A percentile compares a stretch with the other conserved stretches of the same genome.
phyloP scores from a whole-genome alignment of 179 eudicot genomes.

The Silene vulgaris region DNA sequence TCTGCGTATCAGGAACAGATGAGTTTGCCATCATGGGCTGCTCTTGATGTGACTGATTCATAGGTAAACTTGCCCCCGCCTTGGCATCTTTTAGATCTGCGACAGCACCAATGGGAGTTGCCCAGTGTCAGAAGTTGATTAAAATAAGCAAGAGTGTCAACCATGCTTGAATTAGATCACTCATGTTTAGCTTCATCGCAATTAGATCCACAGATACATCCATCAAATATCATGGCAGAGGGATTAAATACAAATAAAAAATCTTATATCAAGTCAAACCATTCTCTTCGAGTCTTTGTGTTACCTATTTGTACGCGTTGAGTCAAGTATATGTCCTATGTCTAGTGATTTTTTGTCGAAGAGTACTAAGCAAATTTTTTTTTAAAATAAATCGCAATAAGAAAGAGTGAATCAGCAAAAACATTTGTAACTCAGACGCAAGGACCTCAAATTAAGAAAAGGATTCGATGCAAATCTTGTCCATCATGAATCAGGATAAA shows the following conservation, averaged over 20 bases:
- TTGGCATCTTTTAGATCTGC: conserved; percentile 42
- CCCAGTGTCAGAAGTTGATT: conserved; percentile 13
- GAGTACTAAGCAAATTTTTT: background rate
- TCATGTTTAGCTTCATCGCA: background rate
- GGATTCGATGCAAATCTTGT: background rate
- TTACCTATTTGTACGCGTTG: too few species aligned
- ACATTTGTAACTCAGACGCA: background rate
- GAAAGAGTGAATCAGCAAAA: background rate
- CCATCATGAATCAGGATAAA: background rate
- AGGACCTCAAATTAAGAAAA: background rate
- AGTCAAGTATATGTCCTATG: background rate
- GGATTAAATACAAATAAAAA: background rate
- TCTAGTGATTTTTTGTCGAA: background rate
- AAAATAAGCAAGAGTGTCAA: background rate
- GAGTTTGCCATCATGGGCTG: conserved; percentile 32
- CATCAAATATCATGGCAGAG: background rate
- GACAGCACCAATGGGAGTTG: conserved; percentile 4
- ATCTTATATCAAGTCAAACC: conserved; percentile 6
- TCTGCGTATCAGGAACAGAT: conserved; percentile 36
- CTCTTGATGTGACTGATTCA: conserved; percentile 28
- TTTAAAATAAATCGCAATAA: background rate
- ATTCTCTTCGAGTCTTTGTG: too few species aligned
- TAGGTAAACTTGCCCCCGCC: conserved; percentile 29
- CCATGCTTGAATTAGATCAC: background rate
- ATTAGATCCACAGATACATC: conserved; percentile 1